A percentile compares a stretch with the other conserved stretches of the same genome.
phyloP scores from a whole-genome alignment of 306 rosid genomes.

The Rubus parviflorus region DNA sequence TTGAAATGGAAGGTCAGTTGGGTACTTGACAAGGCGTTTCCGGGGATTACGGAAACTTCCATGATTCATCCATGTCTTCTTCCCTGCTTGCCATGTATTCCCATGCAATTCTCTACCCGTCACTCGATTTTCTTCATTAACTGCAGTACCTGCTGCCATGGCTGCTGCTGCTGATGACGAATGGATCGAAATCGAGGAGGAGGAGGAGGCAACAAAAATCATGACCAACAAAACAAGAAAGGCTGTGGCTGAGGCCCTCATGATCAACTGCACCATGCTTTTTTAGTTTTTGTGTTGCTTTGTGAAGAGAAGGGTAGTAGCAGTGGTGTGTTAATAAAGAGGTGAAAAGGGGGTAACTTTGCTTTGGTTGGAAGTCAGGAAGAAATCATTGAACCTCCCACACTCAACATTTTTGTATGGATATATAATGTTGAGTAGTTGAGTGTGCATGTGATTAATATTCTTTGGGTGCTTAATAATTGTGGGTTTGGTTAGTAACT shows the following conservation, averaged over 20 bases:
- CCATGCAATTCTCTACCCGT: conserved; percentile 15
- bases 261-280: conserved; percentile 31
- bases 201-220: conserved; percentile 7
- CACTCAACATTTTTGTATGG: conserved; percentile 21
- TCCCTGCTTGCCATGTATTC: conserved; percentile 39
- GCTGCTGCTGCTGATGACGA: neutral
- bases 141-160: conserved; percentile 14
- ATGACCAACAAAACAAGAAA: conserved; percentile 43
- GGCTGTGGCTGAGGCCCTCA: conserved; percentile 35
- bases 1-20: conserved; percentile 48
- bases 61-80: conserved; percentile 59
- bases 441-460: neutral
- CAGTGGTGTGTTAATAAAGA: neutral
- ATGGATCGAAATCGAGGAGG: conserved; percentile 28
- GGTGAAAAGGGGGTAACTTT: conserved; percentile 35
- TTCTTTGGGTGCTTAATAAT: neutral
- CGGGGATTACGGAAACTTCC: conserved; percentile 65
- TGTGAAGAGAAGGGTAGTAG: neutral
- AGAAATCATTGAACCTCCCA: conserved; percentile 36
- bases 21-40: conserved; percentile 57
- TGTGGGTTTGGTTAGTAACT: neutral
- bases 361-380: conserved; percentile 64
- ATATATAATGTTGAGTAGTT: neutral
- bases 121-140: neutral
- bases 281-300: conserved; percentile 12